phyloP scores from a whole-genome alignment of 2,329 filamentous ascomycete species.

The Fusarium sp. region DNA sequence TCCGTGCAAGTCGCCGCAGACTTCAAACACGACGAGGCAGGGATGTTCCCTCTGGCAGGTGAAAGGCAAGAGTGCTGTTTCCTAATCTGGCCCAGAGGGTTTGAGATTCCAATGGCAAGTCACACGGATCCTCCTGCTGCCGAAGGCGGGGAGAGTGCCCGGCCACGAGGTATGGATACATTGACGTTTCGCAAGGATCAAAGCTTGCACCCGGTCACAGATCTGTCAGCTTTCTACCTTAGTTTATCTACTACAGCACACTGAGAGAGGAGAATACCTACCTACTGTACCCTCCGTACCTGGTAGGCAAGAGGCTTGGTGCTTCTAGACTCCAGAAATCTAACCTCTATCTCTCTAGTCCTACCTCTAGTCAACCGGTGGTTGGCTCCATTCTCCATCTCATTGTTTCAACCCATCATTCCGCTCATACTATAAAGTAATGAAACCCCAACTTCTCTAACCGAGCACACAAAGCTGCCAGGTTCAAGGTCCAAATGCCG shows the following conservation, averaged over 20 bases:
- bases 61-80: conserved; percentile 9
- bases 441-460: conserved; percentile 36
- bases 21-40: conserved; percentile 39
- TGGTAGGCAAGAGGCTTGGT: not conserved
- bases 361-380: conserved; percentile 10
- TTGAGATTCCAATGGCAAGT: conserved; percentile 38
- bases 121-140: conserved; percentile 31
- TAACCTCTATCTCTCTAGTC: not conserved
- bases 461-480: conserved; percentile 24
- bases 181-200: conserved; percentile 25
- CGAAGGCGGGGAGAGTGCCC: conserved; percentile 28
- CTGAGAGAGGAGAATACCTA: not conserved
- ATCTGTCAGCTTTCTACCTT: conserved; percentile 16
- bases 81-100: conserved; percentile 21
- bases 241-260: not conserved
- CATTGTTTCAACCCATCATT: conserved; percentile 33
- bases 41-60: conserved; percentile 14
- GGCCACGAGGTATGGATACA: conserved; percentile 26
- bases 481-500: conserved; percentile 19
- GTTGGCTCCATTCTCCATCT: conserved; percentile 17
- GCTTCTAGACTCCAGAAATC: not conserved
- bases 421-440: conserved; percentile 3
- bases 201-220: conserved; percentile 26
- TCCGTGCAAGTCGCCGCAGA: conserved; percentile 22
- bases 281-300: no score